phyloP scores from a whole-genome alignment of 2,329 filamentous ascomycete species.

The Bipolaris bicolor region DNA sequence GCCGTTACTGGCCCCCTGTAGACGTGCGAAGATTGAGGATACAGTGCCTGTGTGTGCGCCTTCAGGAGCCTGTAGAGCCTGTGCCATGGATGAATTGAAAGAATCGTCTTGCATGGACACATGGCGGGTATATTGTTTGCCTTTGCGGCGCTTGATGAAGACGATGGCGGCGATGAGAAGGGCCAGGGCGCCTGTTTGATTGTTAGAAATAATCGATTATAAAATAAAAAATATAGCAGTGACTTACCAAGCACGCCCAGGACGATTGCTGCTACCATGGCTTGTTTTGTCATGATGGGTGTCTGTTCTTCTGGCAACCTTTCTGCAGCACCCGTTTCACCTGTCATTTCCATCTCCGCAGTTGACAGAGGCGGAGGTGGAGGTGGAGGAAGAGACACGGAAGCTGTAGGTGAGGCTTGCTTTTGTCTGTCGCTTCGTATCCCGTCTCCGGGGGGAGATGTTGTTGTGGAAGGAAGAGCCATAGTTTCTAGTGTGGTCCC shows the following conservation, averaged over 20 bases:
- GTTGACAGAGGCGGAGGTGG: background rate
- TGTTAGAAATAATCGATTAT: background rate
- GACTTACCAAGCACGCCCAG: constrained; percentile 39
- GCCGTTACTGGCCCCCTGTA: constrained; percentile 1
- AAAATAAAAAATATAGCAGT: background rate
- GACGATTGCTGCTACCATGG: constrained; percentile 41
- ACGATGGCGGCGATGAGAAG: constrained; percentile 31
- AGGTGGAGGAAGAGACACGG: background rate
- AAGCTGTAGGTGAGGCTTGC: background rate
- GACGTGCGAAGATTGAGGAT: constrained; percentile 19
- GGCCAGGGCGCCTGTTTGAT: constrained; percentile 33
- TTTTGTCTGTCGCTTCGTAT: constrained; percentile 2
- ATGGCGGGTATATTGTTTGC: constrained; percentile 18
- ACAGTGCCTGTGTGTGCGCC: constrained; percentile 26
- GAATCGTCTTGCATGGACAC: constrained; percentile 33
- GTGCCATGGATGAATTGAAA: constrained; percentile 34
- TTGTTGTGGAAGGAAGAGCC: constrained; percentile 7
- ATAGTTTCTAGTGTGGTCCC: constrained; percentile 1
- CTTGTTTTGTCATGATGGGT: constrained; percentile 35
- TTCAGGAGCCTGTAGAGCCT: constrained; percentile 29
- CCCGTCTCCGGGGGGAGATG: constrained; percentile 3
- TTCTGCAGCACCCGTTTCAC: background rate
- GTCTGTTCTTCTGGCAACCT: constrained; percentile 9
- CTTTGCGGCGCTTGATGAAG: constrained; percentile 35
- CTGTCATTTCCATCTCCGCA: background rate